Percentiles rank a stretch among this genome's conserved stretches.
Evolutionary conservation across 1,139 yeast species (phyloP).

Genomic region (Geotrichum europaeum): DNA sequence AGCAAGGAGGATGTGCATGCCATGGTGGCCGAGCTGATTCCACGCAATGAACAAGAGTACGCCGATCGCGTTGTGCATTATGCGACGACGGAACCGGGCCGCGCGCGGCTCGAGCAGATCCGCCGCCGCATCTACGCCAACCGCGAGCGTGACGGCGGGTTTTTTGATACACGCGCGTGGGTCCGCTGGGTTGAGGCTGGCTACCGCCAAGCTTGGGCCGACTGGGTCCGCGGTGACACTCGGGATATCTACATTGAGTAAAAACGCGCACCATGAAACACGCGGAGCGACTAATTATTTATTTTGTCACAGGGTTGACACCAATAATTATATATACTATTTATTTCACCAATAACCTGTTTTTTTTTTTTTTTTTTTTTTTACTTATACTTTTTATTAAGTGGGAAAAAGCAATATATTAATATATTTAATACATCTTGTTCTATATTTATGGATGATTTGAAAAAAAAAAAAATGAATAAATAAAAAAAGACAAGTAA

Average conservation of each 20-base stretch:
- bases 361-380: too few relatives aligned
- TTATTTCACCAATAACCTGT: too few relatives aligned
- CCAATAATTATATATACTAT: too few relatives aligned
- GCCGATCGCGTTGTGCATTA: slow-evolving; percentile 27
- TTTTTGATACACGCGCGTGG: slow-evolving; percentile 32
- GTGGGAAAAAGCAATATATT: too few relatives aligned
- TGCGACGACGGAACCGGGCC: slow-evolving; percentile 21
- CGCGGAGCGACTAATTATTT: too few relatives aligned
- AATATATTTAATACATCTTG: too few relatives aligned
- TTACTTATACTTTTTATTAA: too few relatives aligned
- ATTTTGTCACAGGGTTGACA: too few relatives aligned
- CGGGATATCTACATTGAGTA: slow-evolving; percentile 10
- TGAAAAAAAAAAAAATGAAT: too few relatives aligned
- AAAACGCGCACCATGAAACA: too few relatives aligned
- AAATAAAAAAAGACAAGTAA: too few relatives aligned
- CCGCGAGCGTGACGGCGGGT: slow-evolving; percentile 25
- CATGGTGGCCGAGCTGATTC: slow-evolving; percentile 25
- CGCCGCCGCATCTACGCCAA: slow-evolving; percentile 26
- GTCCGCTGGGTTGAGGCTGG: slow-evolving; percentile 31
- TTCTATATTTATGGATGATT: too few relatives aligned
- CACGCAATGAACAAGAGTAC: slow-evolving; percentile 28
- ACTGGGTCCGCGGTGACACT: slow-evolving; percentile 27
- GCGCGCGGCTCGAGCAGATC: slow-evolving; percentile 23
- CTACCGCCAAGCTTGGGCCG: slow-evolving; percentile 28
- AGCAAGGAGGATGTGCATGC: slow-evolving; percentile 14